Evolutionary conservation across 169 alveolate species (phyloP).

Genomic region (Eimeria nieschulzi): DNA sequence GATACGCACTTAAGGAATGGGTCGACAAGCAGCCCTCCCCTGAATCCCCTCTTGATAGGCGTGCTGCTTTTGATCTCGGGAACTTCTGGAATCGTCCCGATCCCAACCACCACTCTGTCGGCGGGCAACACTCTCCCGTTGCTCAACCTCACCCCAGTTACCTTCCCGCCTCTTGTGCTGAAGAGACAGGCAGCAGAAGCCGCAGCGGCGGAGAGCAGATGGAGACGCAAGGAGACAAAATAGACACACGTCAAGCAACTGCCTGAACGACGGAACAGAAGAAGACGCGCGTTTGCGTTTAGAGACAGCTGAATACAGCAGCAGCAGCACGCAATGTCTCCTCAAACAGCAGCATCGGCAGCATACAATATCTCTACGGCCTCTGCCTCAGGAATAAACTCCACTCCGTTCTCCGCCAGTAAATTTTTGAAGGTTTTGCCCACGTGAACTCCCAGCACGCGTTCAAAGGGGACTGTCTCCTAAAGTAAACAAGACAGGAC

Average conservation of each 20-base stretch:
- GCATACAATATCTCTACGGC: conserved; percentile 44
- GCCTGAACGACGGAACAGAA: neutral
- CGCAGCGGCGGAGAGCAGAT: neutral
- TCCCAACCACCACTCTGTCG: conserved; percentile 72
- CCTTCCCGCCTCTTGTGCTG: conserved; percentile 39
- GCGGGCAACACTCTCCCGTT: conserved; percentile 70
- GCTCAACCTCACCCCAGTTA: conserved; percentile 73
- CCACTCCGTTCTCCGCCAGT: conserved; percentile 52
- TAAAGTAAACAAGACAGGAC: neutral
- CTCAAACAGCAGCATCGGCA: neutral
- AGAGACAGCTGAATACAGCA: neutral
- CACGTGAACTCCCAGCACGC: conserved; percentile 64
- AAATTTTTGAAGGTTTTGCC: conserved; percentile 67
- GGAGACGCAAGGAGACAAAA: neutral
- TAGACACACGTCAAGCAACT: neutral
- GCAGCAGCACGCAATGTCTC: neutral
- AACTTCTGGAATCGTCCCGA: conserved; percentile 68
- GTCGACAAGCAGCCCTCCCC: neutral
- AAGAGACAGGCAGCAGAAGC: conserved; percentile 7
- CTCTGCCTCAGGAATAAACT: conserved; percentile 9
- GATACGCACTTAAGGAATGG: neutral
- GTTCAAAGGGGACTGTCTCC: conserved; percentile 75
- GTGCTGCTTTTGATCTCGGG: conserved; percentile 9
- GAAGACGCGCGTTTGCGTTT: neutral
- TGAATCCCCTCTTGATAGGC: neutral